These are phyloP conservation scores for Thelonectria blattea DNA, from an alignment of 2,329 filamentous ascomycete genomes.

Conservation along the genomic window DNA sequence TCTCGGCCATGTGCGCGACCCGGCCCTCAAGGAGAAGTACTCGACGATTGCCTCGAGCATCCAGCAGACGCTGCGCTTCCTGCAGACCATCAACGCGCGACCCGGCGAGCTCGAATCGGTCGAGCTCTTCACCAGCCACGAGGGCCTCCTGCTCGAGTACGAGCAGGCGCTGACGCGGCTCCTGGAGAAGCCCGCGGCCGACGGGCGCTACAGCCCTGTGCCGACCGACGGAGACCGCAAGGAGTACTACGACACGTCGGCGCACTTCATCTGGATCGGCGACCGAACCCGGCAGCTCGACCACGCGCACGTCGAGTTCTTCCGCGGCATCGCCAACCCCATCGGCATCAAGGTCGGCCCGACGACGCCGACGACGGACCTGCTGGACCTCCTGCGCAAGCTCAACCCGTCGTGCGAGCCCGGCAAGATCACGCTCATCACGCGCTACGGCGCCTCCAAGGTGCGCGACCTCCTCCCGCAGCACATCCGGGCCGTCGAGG, in stretches of 20 bases:
- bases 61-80: conserved; percentile 90
- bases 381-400: conserved; percentile 79
- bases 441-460: conserved; percentile 84
- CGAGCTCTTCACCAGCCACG: conserved; percentile 94
- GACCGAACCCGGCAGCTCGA: conserved; percentile 94
- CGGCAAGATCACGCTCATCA: conserved; percentile 96
- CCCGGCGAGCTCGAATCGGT: conserved; percentile 86
- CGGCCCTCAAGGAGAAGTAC: conserved; percentile 85
- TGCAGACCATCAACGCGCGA: conserved; percentile 89
- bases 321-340: conserved; percentile 93
- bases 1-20: conserved; percentile 87
- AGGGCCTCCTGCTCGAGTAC: conserved; percentile 92
- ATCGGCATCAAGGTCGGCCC: conserved; percentile 97
- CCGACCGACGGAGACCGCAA: conserved; percentile 47
- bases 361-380: conserved; percentile 76
- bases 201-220: conserved; percentile 49
- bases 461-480: conserved; percentile 77
- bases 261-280: conserved; percentile 98
- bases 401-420: conserved; percentile 84
- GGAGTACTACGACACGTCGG: conserved; percentile 91
- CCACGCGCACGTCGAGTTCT: conserved; percentile 95
- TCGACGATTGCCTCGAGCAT: conserved; percentile 83
- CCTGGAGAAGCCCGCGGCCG: conserved; percentile 66
- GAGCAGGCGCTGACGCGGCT: conserved; percentile 85
- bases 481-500: conserved; percentile 89